A percentile compares a stretch with the other conserved stretches of the same genome.
phyloP scores from a whole-genome alignment of 2,329 filamentous ascomycete species.

The Malbranchea zuffiana region DNA sequence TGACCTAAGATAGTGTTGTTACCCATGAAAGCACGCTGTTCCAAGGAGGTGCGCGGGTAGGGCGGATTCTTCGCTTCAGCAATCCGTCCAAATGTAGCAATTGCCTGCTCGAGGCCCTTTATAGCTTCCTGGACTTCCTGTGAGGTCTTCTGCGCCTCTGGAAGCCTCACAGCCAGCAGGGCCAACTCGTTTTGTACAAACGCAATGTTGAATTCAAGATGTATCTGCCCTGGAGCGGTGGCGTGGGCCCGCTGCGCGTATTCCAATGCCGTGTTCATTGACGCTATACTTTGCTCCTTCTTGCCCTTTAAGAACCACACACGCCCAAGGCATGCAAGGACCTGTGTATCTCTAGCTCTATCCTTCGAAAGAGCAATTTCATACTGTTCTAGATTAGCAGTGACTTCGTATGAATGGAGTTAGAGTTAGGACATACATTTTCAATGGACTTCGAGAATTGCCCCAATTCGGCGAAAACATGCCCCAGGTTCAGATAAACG shows the following conservation, averaged over 20 bases:
- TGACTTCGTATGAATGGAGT: not conserved
- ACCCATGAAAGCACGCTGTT: slow-evolving; percentile 95
- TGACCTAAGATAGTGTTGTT: slow-evolving; percentile 90
- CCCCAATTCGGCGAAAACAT: slow-evolving; percentile 79
- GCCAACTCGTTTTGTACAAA: slow-evolving; percentile 95
- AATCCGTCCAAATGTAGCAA: slow-evolving; percentile 54
- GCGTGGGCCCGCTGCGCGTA: slow-evolving; percentile 59
- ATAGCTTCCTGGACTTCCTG: slow-evolving; percentile 71
- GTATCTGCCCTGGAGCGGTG: slow-evolving; percentile 69
- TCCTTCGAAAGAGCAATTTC: slow-evolving; percentile 74
- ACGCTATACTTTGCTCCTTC: slow-evolving; percentile 50
- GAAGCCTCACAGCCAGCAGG: slow-evolving; percentile 61
- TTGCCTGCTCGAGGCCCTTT: slow-evolving; percentile 73
- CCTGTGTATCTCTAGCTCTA: slow-evolving; percentile 63
- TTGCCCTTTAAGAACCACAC: slow-evolving; percentile 77
- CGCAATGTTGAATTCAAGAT: slow-evolving; percentile 95
- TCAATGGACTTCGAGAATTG: slow-evolving; percentile 90
- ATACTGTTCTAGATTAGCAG: slow-evolving; percentile 45
- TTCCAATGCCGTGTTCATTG: slow-evolving; percentile 54
- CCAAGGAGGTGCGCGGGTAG: slow-evolving; percentile 80
- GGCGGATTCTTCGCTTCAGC: slow-evolving; percentile 58
- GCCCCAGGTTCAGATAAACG: slow-evolving; percentile 85
- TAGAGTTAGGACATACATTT: slow-evolving; percentile 38
- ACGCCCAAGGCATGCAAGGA: slow-evolving; percentile 75
- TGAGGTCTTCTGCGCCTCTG: slow-evolving; percentile 65